Evolutionary conservation across 305 asterid genomes (phyloP), one percentile per base, ranked within the genome.

Genomic region (Ajuga reptans): DNA sequence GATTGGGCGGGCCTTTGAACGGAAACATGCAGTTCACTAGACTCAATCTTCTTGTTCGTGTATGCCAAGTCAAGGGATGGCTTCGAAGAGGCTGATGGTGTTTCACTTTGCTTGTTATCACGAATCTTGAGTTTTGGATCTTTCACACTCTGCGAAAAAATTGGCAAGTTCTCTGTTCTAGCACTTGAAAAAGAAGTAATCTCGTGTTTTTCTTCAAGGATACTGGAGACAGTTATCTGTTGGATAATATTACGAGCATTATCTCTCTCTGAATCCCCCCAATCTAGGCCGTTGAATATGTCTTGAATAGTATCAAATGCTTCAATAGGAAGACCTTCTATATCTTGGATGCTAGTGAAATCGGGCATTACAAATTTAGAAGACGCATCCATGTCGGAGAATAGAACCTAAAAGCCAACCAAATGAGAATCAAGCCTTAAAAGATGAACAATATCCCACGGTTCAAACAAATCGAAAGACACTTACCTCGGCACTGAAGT

Each of bases 401-500:
- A 84, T 77, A 82, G 77, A 72, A 86, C 78, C 96, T 88, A 75
- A 16, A 62, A 71, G 21, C 71, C 66, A 49, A 65, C 50, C 75
- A 73, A 68, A 39, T 39, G 14, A 39, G 41, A 14, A 55, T 67
- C 69, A 67, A 62, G 50, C 34, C 9, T 60, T 50, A 69, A 58
- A 69, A 50, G 2, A 69, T 9, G 46, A 0, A 8, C 45, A 39
- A 8, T 7, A 15, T 11, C 34, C 34, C 57, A 43, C 16, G 49
- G 8, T 53, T 54, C 9, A 24, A 36, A 31, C 14, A 18, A 29
- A 59, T 49, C 31, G 56, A 73, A 36, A 69, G 9, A 60, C 14
- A 12, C 61, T 68, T 80, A 87, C 96, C 96, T 90, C 96, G 21
- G 77, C 85, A 71, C 82, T 84, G 77, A 87, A 87, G 69, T 82